Conservation (phyloP, 2,329 filamentous ascomycete genomes). For the Tolypocladium nubicola region DNA sequence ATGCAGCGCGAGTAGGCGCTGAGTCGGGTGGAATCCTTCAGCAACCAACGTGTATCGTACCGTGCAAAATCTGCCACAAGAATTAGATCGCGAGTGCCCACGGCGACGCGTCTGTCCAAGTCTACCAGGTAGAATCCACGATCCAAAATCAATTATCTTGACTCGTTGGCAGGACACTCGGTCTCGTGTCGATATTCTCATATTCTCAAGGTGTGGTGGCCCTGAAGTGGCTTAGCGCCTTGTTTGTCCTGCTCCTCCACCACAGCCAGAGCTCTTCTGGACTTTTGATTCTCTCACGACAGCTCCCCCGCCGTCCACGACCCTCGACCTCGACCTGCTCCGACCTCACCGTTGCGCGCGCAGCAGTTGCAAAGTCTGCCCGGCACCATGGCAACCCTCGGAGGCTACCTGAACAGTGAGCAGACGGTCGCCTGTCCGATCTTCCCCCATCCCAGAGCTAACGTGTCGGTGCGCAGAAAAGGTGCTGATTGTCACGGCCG, state of each 20-base stretch:
- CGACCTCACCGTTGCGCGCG: not conserved
- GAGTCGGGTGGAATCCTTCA: not conserved
- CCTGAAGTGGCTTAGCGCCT: not conserved
- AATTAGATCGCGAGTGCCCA: not conserved
- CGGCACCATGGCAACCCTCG: conserved; percentile 30
- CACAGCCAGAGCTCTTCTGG: not conserved
- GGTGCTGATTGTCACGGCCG: conserved; percentile 82
- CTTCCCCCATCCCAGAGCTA: not conserved
- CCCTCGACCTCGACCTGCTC: not conserved
- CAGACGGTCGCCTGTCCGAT: not conserved
- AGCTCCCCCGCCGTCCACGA: not conserved
- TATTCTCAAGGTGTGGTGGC: not conserved
- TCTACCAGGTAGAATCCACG: too few relatives aligned
- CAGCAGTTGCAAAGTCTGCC: not conserved
- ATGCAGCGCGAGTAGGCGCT: not conserved
- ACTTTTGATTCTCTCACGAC: not conserved
- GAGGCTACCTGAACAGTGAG: conserved; percentile 34
- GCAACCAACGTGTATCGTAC: not conserved
- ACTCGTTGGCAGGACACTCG: too few relatives aligned
- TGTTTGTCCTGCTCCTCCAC: not conserved
- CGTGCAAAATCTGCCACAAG: not conserved
- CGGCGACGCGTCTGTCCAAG: not conserved
- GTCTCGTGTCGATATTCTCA: too few relatives aligned
- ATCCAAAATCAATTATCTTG: too few relatives aligned
- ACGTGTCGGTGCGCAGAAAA: conserved; percentile 53